A percentile compares a stretch with the other conserved stretches of the same genome.
These are phyloP conservation scores for Iris pallida DNA, from an alignment of 116 monocot genomes.

Conservation along the genomic window DNA sequence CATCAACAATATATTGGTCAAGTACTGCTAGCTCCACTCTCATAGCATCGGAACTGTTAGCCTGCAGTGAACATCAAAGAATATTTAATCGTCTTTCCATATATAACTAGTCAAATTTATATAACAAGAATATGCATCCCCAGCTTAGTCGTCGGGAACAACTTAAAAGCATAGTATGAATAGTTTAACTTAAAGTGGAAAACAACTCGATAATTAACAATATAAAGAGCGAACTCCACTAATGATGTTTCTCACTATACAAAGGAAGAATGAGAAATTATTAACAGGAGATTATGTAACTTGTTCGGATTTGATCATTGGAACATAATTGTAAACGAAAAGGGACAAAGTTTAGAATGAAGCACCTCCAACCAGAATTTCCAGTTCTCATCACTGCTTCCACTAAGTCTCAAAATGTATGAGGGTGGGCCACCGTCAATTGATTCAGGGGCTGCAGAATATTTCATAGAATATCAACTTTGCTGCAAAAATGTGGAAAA, in stretches of 20 bases:
- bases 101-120: too few relatives aligned
- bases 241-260: too few relatives aligned
- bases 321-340: background rate
- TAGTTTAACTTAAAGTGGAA: too few relatives aligned
- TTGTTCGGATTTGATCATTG: too few relatives aligned
- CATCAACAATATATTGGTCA: conserved; percentile 66
- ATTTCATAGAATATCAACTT: background rate
- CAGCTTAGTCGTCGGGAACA: too few relatives aligned
- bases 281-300: too few relatives aligned
- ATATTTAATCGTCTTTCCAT: too few relatives aligned
- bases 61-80: conserved; percentile 29
- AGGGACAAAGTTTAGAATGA: background rate
- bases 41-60: conserved; percentile 56
- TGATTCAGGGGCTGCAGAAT: conserved; percentile 55
- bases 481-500: background rate
- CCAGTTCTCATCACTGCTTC: conserved; percentile 71
- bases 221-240: too few relatives aligned
- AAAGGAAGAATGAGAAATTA: too few relatives aligned
- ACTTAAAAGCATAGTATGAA: too few relatives aligned
- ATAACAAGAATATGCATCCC: too few relatives aligned
- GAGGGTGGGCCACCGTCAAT: conserved; percentile 79
- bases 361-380: conserved; percentile 93
- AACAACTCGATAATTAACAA: too few relatives aligned
- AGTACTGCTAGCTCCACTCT: conserved; percentile 77
- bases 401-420: conserved; percentile 81